phyloP scores from a whole-genome alignment of 331 rosid genomes.

The Cydonia oblonga region DNA sequence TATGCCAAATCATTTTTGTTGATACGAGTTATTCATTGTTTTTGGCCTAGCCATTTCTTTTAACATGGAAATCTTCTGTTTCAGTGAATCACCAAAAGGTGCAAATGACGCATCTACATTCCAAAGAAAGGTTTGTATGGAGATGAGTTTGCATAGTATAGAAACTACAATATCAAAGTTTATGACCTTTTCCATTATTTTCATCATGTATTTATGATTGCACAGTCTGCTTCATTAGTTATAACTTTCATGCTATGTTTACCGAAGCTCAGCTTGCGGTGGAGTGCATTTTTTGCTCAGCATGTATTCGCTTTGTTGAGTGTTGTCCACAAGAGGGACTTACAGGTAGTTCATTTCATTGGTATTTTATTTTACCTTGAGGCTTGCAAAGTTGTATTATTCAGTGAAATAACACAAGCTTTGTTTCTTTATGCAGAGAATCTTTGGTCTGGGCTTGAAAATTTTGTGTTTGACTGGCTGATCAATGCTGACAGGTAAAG shows the following conservation, averaged over 20 bases:
- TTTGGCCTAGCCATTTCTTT: not conserved
- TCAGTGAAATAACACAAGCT: not conserved
- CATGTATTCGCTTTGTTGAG: slow-evolving; percentile 96
- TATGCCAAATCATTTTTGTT: not conserved
- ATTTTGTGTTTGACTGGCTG: slow-evolving; percentile 97
- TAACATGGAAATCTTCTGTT: not conserved
- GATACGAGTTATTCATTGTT: not conserved
- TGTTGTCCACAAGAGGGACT: slow-evolving; percentile 99
- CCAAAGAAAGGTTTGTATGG: slow-evolving; percentile 69
- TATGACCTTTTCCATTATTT: not conserved
- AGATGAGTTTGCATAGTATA: not conserved
- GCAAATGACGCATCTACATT: slow-evolving; percentile 85
- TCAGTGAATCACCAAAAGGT: slow-evolving; percentile 88
- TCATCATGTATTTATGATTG: not conserved
- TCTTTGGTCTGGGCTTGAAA: slow-evolving; percentile 99
- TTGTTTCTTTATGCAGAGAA: slow-evolving; percentile 54
- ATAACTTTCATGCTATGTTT: slow-evolving; percentile 13
- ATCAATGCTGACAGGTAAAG: slow-evolving; percentile 93
- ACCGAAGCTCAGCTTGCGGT: slow-evolving; percentile 77
- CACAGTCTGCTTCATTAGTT: slow-evolving; percentile 7
- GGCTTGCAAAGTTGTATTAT: not conserved
- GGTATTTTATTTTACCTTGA: not conserved
- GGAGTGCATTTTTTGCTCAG: slow-evolving; percentile 98
- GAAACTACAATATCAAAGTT: not conserved
- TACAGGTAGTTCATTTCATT: slow-evolving; percentile 49